Evolutionary conservation across 139 green algal species (phyloP), one percentile per base, ranked within the genome.

Genomic region (Chlamydomonas sphaeroides): DNA sequence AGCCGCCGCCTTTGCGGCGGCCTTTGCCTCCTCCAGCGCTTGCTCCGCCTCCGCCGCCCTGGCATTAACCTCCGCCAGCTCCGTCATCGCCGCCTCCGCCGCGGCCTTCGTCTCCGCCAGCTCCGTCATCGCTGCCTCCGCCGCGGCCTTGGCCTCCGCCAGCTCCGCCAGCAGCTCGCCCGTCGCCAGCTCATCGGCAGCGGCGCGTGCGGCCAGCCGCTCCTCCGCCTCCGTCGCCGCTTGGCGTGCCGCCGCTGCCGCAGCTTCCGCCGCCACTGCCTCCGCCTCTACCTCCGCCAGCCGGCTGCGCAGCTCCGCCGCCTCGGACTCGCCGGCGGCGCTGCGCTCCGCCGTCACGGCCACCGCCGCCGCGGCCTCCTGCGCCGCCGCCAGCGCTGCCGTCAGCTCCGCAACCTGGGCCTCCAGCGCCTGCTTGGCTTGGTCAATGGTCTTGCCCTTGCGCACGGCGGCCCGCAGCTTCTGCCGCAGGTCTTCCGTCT

Each of bases 381-480:
- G 51, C 5, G 71, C 49, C 20, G 71, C 49, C 35, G 20, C 49
- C 3, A 66, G 17, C 8, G 51, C 51, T 48, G 20, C 21, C 23
- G 56, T 56, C 41, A 78, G 67, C 68, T 79, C 59, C 53, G 59
- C 35, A 8, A 85, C 30, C 79, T 85, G 68, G 53, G 73, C 56
- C 41, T 79, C 59, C 28, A 85, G 79, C 2, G 68, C 79, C 57
- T 48, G 28, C 21, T 42, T 35, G 15, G 65, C 36, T 14, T 51
- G 63, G 36, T 86, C 81, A 32, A 86, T 77, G 42, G 8, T 45
- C 81, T 82, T 86, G 69, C 81, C 81, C 72, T 86, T 86, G 61
- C 66, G 77, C 23, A 86, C 63, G 3, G 81, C 81, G 0, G 71
- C 72, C 17, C 70, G 45, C 59, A 86, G 81, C 72, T 86, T 86